A percentile compares a stretch with the other conserved stretches of the same genome.
These are phyloP conservation scores for Pseudofabraea citricarpa DNA, from an alignment of 2,329 filamentous ascomycete genomes.

Conservation along the genomic window DNA sequence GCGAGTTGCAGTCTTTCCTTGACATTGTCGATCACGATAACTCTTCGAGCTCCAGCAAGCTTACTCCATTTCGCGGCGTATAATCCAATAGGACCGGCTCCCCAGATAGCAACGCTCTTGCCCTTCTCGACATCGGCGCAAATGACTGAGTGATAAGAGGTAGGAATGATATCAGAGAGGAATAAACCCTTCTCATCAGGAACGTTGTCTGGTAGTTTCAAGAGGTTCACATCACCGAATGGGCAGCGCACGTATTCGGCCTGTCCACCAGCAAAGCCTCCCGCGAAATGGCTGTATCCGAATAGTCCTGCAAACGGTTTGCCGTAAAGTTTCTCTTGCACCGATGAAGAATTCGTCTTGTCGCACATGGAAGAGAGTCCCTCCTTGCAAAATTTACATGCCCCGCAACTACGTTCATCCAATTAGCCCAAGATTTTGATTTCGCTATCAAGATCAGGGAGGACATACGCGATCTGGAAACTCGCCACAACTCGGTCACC, in stretches of 20 bases:
- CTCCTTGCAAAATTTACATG: slow-evolving; percentile 48
- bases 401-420: slow-evolving; percentile 30
- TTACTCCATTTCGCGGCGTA: slow-evolving; percentile 53
- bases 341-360: slow-evolving; percentile 52
- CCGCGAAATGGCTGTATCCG: slow-evolving; percentile 55
- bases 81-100: slow-evolving; percentile 60
- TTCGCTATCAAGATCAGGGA: background rate
- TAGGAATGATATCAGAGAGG: slow-evolving; percentile 58
- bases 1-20: slow-evolving; percentile 50
- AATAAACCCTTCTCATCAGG: slow-evolving; percentile 64
- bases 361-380: slow-evolving; percentile 54
- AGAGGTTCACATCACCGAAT: slow-evolving; percentile 57
- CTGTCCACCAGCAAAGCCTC: slow-evolving; percentile 63
- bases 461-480: slow-evolving; percentile 61
- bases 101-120: slow-evolving; percentile 61
- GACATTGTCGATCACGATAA: slow-evolving; percentile 59
- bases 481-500: slow-evolving; percentile 58
- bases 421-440: no score
- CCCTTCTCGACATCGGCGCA: slow-evolving; percentile 60
- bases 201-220: slow-evolving; percentile 58
- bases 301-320: slow-evolving; percentile 45
- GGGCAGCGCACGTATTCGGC: slow-evolving; percentile 64
- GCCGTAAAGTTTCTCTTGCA: slow-evolving; percentile 55
- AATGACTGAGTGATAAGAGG: slow-evolving; percentile 59
- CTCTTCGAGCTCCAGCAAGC: slow-evolving; percentile 52